Evolutionary conservation across 192 early-diverging fungal genomes (phyloP).

Genomic region (Phlyctochytrium planicorne): DNA sequence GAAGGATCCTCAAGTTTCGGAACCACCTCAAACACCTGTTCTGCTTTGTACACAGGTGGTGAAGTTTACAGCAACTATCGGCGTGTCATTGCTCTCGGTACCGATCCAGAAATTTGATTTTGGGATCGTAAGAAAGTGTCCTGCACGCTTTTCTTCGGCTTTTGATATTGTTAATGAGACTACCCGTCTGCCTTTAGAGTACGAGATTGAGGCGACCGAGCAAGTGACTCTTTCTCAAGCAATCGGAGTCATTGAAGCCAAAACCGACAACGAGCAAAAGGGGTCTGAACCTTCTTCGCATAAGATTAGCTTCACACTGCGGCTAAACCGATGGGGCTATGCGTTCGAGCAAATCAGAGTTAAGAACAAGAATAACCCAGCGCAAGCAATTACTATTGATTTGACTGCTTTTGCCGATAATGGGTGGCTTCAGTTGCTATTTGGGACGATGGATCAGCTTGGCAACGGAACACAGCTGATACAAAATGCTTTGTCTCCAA

Average conservation of each 20-base stretch:
- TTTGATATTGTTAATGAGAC: constrained; percentile 73
- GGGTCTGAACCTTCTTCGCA: no score
- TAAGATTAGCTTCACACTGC: constrained; percentile 60
- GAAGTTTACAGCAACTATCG: constrained; percentile 78
- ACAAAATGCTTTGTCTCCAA: no score
- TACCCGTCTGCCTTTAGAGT: constrained; percentile 52
- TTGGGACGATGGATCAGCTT: no score
- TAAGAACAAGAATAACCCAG: constrained; percentile 68
- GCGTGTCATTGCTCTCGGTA: constrained; percentile 70
- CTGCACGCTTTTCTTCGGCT: constrained; percentile 53
- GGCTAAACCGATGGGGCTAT: constrained; percentile 56
- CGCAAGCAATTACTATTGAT: constrained; percentile 61
- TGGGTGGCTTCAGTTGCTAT: constrained; percentile 33
- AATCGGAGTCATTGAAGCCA: no score
- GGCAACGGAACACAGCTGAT: no score
- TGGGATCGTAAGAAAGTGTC: constrained; percentile 51
- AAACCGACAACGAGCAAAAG: no score
- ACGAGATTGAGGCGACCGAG: neutral
- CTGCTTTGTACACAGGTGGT: constrained; percentile 68
- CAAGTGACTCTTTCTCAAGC: no score
- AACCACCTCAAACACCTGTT: constrained; percentile 31
- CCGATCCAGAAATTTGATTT: constrained; percentile 68
- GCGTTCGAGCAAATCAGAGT: constrained; percentile 62
- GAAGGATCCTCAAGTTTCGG: no score
- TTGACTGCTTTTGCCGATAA: constrained; percentile 71